Percentiles rank a stretch among this genome's conserved stretches.
Evolutionary conservation across 805 yeast genomes (phyloP).

Genomic region (Yarrowia yakushimensis): DNA sequence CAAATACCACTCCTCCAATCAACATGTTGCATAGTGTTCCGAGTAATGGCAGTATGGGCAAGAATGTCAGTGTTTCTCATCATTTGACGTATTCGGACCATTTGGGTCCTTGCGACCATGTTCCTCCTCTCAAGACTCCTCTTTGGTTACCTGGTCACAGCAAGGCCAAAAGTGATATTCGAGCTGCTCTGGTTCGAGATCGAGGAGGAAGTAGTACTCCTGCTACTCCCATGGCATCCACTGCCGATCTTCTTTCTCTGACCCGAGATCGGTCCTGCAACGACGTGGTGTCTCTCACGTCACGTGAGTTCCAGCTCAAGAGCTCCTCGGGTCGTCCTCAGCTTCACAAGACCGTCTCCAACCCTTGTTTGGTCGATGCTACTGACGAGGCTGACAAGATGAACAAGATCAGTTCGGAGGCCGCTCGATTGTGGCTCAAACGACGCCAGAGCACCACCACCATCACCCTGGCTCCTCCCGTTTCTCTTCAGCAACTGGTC

Average conservation of each 20-base stretch:
- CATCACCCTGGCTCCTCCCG: neutral
- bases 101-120: neutral
- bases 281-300: neutral
- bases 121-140: neutral
- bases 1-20: constrained; percentile 18
- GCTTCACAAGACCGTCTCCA: constrained; percentile 1
- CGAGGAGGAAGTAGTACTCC: neutral
- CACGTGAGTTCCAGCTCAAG: constrained; percentile 7
- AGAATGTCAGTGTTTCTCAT: neutral
- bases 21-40: constrained; percentile 1
- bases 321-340: neutral
- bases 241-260: neutral
- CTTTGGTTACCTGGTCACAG: constrained; percentile 1
- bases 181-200: constrained; percentile 2
- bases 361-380: neutral
- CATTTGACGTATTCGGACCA: constrained; percentile 3
- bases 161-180: neutral
- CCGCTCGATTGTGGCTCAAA: neutral
- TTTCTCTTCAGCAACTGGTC: constrained; percentile 7
- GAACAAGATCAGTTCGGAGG: neutral
- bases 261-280: neutral
- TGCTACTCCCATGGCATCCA: neutral
- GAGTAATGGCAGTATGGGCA: neutral
- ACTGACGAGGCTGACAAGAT: neutral
- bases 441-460: neutral